Evolutionary conservation across 1,284 basidiomycete genomes (phyloP).

Genomic region (Ceratobasidium sp.): DNA sequence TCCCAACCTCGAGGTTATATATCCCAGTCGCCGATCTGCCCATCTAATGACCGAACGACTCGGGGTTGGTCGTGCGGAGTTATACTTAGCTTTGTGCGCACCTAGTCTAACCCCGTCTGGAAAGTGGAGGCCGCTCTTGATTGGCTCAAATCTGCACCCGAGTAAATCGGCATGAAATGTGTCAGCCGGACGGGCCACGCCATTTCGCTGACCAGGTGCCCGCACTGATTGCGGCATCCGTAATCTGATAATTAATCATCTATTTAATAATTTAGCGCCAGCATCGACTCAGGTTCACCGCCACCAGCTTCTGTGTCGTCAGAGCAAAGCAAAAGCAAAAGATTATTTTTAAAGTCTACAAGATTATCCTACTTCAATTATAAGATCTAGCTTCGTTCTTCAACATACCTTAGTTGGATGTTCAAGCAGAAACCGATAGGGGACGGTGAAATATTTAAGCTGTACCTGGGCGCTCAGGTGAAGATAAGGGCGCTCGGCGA

Average conservation of each 20-base stretch:
- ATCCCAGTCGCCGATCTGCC: neutral
- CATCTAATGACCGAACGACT: neutral
- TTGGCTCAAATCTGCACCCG: neutral
- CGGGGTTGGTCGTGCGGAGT: neutral
- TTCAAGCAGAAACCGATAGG: too few relatives aligned
- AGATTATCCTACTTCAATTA: too few relatives aligned
- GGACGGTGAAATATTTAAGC: neutral
- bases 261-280: neutral
- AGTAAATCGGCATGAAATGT: neutral
- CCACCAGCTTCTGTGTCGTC: too few relatives aligned
- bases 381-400: too few relatives aligned
- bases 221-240: slow-evolving; percentile 15
- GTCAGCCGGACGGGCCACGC: neutral
- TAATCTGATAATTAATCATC: neutral
- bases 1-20: neutral
- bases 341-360: too few relatives aligned
- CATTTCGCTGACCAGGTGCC: neutral
- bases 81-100: neutral
- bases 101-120: neutral
- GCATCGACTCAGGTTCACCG: neutral
- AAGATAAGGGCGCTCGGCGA: neutral
- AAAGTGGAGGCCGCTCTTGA: neutral
- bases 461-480: neutral
- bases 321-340: too few relatives aligned
- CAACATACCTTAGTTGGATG: too few relatives aligned